Base-by-base conservation (phyloP, 495 filamentous ascomycete species). In the Diplogelasinospora grovesii region DNA sequence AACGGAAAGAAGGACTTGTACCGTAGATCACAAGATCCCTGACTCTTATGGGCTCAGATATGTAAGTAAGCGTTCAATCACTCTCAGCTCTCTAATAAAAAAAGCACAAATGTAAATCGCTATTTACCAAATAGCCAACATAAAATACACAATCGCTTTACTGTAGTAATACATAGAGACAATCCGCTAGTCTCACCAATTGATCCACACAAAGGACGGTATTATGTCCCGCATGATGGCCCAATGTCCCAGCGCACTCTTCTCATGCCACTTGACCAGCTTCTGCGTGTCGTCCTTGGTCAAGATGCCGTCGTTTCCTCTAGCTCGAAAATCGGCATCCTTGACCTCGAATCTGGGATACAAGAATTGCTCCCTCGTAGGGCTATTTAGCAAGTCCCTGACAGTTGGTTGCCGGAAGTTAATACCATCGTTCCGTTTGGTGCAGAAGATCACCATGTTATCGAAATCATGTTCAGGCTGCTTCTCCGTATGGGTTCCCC, bases 371-470 rank as follows among this genome's bases (percentile, higher is more conserved):
- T 75, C 61, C 19, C 89, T 70, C 13, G 81, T 77, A 15, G 77
- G 65, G 54, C 82, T 89, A 22, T 78, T 78, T 15, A 94, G 69
- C 50, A 73, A 81, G 50, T 98, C 92, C 8, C 65, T 64, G 10
- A 71, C 60, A 2, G 61, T 67, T 0, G 89, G 81, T 15, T 73
- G 47, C 2, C 92, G 73, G 70, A 97, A 96, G 1, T 54, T 56
- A 38, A 92, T 68, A 3, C 14, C 5, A 4, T 45, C 21, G 5
- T 47, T 25, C 7, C 57, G 19, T 49, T 79, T 81, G 30, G 71
- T 74, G 64, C 83, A 88, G 53, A 85, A 86, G 36, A 86, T 72
- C 46, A 80, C 85, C 74, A 96, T 84, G 65, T 98, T 98, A 49
- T 85, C 85, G 57, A 95, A 95, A 54, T 95, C 84, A 18, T 63